Evolutionary conservation across 768 basidiomycete species (phyloP), one percentile per base, ranked within the genome.

Genomic region (Rhizopogon vulgaris): DNA sequence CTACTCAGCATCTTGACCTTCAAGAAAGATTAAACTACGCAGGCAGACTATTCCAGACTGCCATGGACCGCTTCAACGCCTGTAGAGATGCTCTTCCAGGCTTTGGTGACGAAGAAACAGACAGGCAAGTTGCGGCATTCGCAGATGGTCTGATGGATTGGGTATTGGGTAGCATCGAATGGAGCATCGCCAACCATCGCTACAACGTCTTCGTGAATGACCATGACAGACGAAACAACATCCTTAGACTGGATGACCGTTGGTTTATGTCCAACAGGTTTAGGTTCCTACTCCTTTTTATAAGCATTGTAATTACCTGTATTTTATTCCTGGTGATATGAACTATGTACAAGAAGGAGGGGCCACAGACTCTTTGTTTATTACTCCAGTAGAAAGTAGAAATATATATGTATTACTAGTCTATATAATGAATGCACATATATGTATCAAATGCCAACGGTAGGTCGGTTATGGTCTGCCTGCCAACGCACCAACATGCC

Each of bases 91-190:
- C 37, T 14, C 17, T 67, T 11, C 63, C 65, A 14, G 59, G 54
- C 17, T 56, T 59, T n/a, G 27, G 47, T 24, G 40, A 55, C 12
- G 34, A 1, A 22, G 58, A 58, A 27, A n/a, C 56, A 39, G 59
- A 65, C 42, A 40, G n/a, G 18, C 52, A 60, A 3, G 22, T 63
- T 28, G 34, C 57, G 6, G 55, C 52, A 11, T 66, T 65, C 38
- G 55, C 57, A 22, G 61, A 67, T 22, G 65, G 65, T 38, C 39
- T 67, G 41, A 36, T 59, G 2, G 65, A 66, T 51, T 65, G 63
- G 65, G 22, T 56, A 7, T 12, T 40, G 3, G 65, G 65, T 24
- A 66, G 61, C 17, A 61, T 67, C 11, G 49, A 67, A 45, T 66
- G 61, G 65, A 67, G 65, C 27, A 8, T 38, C 7, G 56, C 59